A percentile compares a stretch with the other conserved stretches of the same genome.
Evolutionary conservation across 352 stramenopile species (phyloP).

Genomic region (Globisporangium okanoganense): DNA sequence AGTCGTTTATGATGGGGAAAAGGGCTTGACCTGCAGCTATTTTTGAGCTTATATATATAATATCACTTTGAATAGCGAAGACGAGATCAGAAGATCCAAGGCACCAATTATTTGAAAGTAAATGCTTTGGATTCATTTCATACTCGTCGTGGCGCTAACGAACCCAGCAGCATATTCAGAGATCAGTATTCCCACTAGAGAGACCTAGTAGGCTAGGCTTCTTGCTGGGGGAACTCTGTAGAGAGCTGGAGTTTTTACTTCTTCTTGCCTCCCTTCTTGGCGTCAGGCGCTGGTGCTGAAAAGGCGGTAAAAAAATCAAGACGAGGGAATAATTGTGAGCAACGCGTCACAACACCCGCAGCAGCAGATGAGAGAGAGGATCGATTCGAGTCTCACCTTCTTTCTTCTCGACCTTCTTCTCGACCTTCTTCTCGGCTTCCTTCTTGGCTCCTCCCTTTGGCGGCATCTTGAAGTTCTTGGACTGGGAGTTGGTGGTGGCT

Average conservation of each 20-base stretch:
- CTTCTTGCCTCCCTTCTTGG: constrained; percentile 37
- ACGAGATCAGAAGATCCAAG: too few species aligned
- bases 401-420: constrained; percentile 26
- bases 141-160: not conserved
- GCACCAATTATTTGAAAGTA: not conserved
- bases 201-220: not conserved
- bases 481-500: not conserved
- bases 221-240: not conserved
- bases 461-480: constrained; percentile 14
- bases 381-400: constrained; percentile 7
- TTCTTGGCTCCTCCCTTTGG: constrained; percentile 17
- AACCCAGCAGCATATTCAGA: not conserved
- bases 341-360: not conserved
- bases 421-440: constrained; percentile 22
- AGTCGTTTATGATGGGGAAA: too few species aligned
- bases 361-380: not conserved
- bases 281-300: constrained; percentile 1
- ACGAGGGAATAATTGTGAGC: not conserved
- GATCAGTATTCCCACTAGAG: not conserved
- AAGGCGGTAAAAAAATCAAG: too few species aligned
- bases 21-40: too few species aligned
- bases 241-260: constrained; percentile 14
- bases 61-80: too few species aligned
- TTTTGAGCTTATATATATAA: too few species aligned
- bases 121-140: not conserved